These are phyloP conservation scores for Colletotrichum sp. DNA, from an alignment of 2,329 filamentous ascomycete genomes.

Conservation along the genomic window DNA sequence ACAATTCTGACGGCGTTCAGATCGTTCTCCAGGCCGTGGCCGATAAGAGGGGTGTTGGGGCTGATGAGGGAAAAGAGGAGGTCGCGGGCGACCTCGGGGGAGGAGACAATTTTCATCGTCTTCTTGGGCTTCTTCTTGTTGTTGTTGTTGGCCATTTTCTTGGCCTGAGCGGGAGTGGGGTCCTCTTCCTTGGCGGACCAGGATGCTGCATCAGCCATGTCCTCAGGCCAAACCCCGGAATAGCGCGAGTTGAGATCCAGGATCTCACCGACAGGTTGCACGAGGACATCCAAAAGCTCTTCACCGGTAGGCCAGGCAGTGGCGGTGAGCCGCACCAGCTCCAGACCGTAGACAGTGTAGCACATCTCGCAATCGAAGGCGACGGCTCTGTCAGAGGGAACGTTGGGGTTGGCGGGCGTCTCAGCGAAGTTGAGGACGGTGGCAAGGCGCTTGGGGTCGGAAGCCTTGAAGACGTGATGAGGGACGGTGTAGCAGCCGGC, in stretches of 20 bases:
- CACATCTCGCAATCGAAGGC: conserved; percentile 98
- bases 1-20: conserved; percentile 84
- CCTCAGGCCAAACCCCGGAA: conserved; percentile 82
- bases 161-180: conserved; percentile 18
- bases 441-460: conserved; percentile 76
- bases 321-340: conserved; percentile 88
- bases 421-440: conserved; percentile 77
- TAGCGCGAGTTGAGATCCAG: conserved; percentile 92
- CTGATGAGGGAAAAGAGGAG: conserved; percentile 78
- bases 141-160: conserved; percentile 19
- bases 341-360: conserved; percentile 86
- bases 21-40: conserved; percentile 95
- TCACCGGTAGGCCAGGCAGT: conserved; percentile 83
- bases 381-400: conserved; percentile 64
- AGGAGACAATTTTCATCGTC: conserved; percentile 73
- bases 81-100: conserved; percentile 74
- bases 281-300: conserved; percentile 80
- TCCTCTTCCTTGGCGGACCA: conserved; percentile 43
- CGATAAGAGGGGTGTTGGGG: conserved; percentile 82
- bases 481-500: conserved; percentile 73
- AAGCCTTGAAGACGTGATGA: conserved; percentile 88
- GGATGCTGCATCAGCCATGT: conserved; percentile 71
- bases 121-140: conserved; percentile 31
- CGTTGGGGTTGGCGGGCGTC: conserved; percentile 70
- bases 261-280: conserved; percentile 81